Conservation (phyloP, 345 rosid species). For the Anastatica hierochuntica region DNA sequence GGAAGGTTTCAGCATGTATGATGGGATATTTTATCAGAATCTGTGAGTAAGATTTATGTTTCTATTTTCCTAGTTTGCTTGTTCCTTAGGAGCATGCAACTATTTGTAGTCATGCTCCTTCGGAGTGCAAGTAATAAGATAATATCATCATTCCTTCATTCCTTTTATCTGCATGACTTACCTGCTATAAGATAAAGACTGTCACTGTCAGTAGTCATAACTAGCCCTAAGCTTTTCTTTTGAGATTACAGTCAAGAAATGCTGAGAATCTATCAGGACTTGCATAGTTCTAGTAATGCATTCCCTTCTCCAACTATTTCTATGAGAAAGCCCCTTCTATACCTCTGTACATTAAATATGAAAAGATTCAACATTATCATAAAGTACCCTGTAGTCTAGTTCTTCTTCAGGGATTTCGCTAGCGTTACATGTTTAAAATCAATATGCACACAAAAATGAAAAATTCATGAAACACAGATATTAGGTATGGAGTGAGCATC, state of each 20-base stretch:
- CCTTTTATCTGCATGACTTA: not conserved
- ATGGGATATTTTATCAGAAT: not conserved
- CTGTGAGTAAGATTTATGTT: not conserved
- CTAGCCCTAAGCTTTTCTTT: conserved; percentile 1
- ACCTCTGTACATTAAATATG: not conserved
- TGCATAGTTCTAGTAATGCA: not conserved
- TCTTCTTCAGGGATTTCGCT: not conserved
- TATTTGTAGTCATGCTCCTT: not conserved
- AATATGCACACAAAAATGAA: conserved; percentile 5
- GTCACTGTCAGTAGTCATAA: conserved; percentile 2
- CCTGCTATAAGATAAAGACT: not conserved
- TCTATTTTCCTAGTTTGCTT: not conserved
- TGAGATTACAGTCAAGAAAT: not conserved
- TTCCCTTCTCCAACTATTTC: not conserved
- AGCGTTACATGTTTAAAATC: not conserved
- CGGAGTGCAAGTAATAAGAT: not conserved
- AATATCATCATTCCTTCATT: not conserved
- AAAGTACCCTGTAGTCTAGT: not conserved
- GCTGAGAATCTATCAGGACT: conserved; percentile 1
- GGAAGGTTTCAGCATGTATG: not conserved
- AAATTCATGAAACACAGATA: not conserved
- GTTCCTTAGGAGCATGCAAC: not conserved
- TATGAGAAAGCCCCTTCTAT: not conserved
- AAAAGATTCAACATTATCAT: not conserved
- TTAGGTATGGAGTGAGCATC: conserved; percentile 30